These are phyloP conservation scores for Pyrrhoderma lamaoense DNA, from an alignment of 1,284 basidiomycete genomes.

Conservation along the genomic window DNA sequence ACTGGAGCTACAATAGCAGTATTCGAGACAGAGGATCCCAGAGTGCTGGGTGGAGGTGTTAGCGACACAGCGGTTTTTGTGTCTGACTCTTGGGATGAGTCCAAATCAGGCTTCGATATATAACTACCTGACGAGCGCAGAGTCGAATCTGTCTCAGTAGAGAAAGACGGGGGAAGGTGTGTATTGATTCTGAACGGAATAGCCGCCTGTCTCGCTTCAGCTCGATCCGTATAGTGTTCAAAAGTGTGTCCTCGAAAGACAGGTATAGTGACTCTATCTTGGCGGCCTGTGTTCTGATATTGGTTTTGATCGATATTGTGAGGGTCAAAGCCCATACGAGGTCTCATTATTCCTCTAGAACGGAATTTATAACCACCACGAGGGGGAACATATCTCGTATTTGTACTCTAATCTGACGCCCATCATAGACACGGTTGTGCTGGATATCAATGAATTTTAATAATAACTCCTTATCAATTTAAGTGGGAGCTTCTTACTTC, in stretches of 20 bases:
- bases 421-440: conserved; percentile 62
- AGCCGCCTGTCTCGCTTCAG: background rate
- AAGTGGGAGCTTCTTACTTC: conserved; percentile 38
- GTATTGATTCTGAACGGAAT: conserved; percentile 2
- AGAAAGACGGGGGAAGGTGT: conserved; percentile 3
- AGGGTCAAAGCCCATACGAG: conserved; percentile 3
- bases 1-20: conserved; percentile 24
- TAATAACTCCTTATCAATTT: conserved; percentile 6
- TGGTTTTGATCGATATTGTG: background rate
- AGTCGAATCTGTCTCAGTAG: conserved; percentile 13
- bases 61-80: conserved; percentile 27
- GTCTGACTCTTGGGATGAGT: conserved; percentile 14
- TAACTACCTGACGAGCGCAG: conserved; percentile 11
- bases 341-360: conserved; percentile 14
- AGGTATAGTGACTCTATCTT: background rate
- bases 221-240: background rate
- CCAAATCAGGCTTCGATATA: conserved; percentile 1
- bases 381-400: conserved; percentile 29
- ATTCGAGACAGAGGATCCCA: conserved; percentile 19
- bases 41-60: conserved; percentile 21
- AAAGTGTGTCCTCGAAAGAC: background rate
- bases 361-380: conserved; percentile 22
- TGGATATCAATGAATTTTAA: conserved; percentile 24
- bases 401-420: conserved; percentile 65
- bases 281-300: background rate